These are phyloP conservation scores for Chalaropsis ovoidea DNA, from an alignment of 2,329 filamentous ascomycete species.

Conservation along the genomic window DNA sequence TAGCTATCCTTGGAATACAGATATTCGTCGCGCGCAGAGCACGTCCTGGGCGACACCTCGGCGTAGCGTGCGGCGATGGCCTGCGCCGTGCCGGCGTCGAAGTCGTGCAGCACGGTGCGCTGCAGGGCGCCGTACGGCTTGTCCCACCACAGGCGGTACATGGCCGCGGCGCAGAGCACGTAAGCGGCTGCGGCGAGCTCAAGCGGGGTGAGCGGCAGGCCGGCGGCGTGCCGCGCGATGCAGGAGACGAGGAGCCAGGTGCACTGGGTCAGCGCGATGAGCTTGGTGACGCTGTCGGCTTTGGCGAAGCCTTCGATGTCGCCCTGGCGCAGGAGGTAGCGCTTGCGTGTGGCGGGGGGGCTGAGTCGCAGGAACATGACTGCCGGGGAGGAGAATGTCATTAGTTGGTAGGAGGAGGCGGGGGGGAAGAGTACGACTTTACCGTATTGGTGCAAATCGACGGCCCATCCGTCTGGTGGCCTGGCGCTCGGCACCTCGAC, in stretches of 20 bases:
- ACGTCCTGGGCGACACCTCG: background rate
- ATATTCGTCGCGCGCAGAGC: background rate
- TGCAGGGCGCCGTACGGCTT: slow-evolving; percentile 29
- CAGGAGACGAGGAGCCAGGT: slow-evolving; percentile 34
- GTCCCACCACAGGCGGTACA: slow-evolving; percentile 32
- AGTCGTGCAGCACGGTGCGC: slow-evolving; percentile 15
- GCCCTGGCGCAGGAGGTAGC: slow-evolving; percentile 22
- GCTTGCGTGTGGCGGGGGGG: background rate
- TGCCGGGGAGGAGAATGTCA: background rate
- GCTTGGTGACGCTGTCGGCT: slow-evolving; percentile 32
- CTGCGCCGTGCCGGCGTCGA: background rate
- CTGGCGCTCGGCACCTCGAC: background rate
- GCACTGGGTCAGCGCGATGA: slow-evolving; percentile 33
- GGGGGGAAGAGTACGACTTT: background rate
- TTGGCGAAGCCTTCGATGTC: slow-evolving; percentile 34
- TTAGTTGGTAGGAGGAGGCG: background rate
- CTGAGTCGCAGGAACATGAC: slow-evolving; percentile 15
- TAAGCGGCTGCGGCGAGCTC: slow-evolving; percentile 33
- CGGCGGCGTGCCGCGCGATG: slow-evolving; percentile 30
- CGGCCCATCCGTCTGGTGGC: background rate
- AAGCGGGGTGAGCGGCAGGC: slow-evolving; percentile 33
- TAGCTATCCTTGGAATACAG: background rate
- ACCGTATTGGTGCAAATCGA: slow-evolving; percentile 19
- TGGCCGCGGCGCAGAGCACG: slow-evolving; percentile 32
- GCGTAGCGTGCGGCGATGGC: background rate